Evolutionary conservation across 75 land plant genomes (phyloP), one percentile per base, ranked within the genome.

Genomic region (Sequoia sempervirens): DNA sequence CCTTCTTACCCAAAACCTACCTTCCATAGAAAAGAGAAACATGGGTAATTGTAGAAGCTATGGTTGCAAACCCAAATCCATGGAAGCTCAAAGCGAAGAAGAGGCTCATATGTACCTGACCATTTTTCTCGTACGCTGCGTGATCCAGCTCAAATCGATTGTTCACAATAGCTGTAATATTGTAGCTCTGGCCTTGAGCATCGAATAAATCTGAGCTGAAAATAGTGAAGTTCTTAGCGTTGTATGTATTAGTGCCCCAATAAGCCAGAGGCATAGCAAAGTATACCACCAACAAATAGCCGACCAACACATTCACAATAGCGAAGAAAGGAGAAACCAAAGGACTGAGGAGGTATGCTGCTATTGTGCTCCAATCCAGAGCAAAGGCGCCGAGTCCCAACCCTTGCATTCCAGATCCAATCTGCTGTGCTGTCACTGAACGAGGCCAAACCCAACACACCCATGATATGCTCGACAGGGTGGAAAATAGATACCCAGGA

Each of bases 401-500:
- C 56, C 96, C 96, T 12, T 46, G 81, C 85, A 92, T 79, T 66
- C 96, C 96, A 26, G 96, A 94, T 5, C 94, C 95, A 40, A 40
- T 40, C 41, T 40, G 41, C 41, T 40, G 41, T 40, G 41, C 41
- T 40, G 41, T 40, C 41, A 95, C 93, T 0, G 96, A 95, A 34
- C 47, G 61, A 20, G 88, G 88, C 82, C 92, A 95, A 12, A 54
- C 54, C 92, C 89, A 91, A 80, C 96, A 94, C 14, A 92, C 89
- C 91, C 90, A 91, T 75, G 96, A 92, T 45, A 94, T 87, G 82
- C 47, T 89, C 11, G 96, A 82, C 32, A 95, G 81, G 15, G 93
- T 93, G 15, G 89, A 53, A 87, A 91, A 90, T 43, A 95, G 90
- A 85, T 93, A 93, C 0, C 96, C 96, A 18, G 96, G 96, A 13